These are phyloP conservation scores for Thyridium curvatum DNA, from an alignment of 2,329 filamentous ascomycete species.

Conservation along the genomic window DNA sequence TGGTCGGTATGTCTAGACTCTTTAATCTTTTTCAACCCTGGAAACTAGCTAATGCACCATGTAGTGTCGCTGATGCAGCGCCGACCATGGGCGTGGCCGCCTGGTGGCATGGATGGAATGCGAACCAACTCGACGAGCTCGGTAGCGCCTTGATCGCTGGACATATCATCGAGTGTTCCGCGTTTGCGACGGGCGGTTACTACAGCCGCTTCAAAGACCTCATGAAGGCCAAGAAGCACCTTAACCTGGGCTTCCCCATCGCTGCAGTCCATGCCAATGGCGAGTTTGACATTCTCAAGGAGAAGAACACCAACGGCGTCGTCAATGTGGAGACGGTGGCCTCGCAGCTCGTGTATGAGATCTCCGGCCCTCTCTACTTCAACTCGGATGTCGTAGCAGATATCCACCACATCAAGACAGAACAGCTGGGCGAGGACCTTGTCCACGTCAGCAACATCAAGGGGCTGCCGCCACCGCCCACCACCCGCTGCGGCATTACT, in stretches of 20 bases:
- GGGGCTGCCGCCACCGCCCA: slow-evolving; percentile 25
- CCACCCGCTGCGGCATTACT: slow-evolving; percentile 27
- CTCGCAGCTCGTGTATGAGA: slow-evolving; percentile 26
- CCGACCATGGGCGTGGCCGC: slow-evolving; percentile 11
- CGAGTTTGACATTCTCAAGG: slow-evolving; percentile 11
- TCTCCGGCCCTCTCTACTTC: slow-evolving; percentile 27
- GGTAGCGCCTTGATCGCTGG: slow-evolving; percentile 14
- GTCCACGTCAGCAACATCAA: slow-evolving; percentile 22
- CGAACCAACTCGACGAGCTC: slow-evolving; percentile 10
- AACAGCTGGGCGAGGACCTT: slow-evolving; percentile 27
- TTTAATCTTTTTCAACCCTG: too few relatives aligned
- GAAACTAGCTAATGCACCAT: too few relatives aligned
- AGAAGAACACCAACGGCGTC: slow-evolving; percentile 14
- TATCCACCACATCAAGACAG: slow-evolving; percentile 29
- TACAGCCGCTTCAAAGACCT: slow-evolving; percentile 18
- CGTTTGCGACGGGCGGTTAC: slow-evolving; percentile 20
- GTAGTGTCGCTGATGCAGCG: slow-evolving; percentile 9
- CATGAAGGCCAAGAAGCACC: slow-evolving; percentile 6
- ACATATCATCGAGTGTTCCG: slow-evolving; percentile 16
- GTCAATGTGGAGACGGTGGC: slow-evolving; percentile 11
- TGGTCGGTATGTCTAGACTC: slow-evolving; percentile 5
- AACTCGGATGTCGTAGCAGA: slow-evolving; percentile 27
- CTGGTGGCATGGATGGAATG: slow-evolving; percentile 14
- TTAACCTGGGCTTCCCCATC: slow-evolving; percentile 15
- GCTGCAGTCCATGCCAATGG: slow-evolving; percentile 6